phyloP scores from a whole-genome alignment of 2,329 filamentous ascomycete genomes.

The Hymenotorrendiella dingleyae region DNA sequence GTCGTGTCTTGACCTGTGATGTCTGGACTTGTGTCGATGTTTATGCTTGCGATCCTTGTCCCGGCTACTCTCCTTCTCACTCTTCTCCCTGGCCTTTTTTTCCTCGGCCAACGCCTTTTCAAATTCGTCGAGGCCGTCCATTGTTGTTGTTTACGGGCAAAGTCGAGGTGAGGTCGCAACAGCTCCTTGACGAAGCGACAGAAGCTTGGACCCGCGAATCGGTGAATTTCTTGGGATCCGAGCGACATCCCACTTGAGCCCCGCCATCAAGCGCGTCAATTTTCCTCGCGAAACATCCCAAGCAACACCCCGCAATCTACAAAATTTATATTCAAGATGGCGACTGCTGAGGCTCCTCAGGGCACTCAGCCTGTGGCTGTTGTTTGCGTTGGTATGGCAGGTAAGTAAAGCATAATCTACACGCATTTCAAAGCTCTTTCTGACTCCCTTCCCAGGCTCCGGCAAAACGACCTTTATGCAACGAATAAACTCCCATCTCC shows the following conservation, averaged over 20 bases:
- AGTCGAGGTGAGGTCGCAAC: background rate
- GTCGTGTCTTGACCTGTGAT: conserved; percentile 27
- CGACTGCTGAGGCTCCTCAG: conserved; percentile 31
- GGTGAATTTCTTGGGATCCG: conserved; percentile 14
- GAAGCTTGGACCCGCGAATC: conserved; percentile 10
- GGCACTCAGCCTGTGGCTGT: conserved; percentile 62
- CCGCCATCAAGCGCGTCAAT: conserved; percentile 13
- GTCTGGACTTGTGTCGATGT: conserved; percentile 30
- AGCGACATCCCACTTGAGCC: conserved; percentile 19
- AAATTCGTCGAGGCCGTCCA: conserved; percentile 63
- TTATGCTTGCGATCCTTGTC: conserved; percentile 34
- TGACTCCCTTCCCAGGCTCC: conserved; percentile 54
- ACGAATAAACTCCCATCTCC: conserved; percentile 88
- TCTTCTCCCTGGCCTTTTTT: conserved; percentile 47
- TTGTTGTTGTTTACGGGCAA: conserved; percentile 23
- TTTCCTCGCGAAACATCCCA: conserved; percentile 5
- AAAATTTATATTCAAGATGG: conserved; percentile 27
- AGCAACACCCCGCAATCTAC: conserved; percentile 2
- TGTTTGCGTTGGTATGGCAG: conserved; percentile 96
- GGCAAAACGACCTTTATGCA: conserved; percentile 99
- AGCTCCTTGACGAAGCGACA: conserved; percentile 8
- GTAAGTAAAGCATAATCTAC: conserved; percentile 35
- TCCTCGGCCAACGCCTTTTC: conserved; percentile 69
- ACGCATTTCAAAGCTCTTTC: background rate
- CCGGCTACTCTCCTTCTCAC: conserved; percentile 41